Evolutionary conservation across 495 filamentous ascomycete species (phyloP).

Genomic region (Tuber magnatum): DNA sequence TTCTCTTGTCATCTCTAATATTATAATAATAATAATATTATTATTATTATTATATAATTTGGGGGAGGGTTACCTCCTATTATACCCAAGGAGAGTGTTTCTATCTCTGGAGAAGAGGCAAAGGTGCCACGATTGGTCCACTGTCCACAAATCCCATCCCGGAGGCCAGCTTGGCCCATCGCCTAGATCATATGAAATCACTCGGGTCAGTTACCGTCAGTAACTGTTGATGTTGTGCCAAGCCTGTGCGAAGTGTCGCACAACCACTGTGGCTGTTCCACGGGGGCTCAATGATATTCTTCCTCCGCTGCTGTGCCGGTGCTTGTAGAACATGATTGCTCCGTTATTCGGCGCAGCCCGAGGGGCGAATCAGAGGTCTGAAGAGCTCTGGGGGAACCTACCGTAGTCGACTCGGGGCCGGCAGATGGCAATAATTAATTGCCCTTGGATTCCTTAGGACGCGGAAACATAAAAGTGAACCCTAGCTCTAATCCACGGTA

Average conservation of each 20-base stretch:
- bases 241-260: not conserved
- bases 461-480: not conserved
- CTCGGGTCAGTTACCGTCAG: not conserved
- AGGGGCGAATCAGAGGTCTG: not conserved
- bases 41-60: not conserved
- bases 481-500: not conserved
- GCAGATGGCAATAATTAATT: not conserved
- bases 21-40: too few species aligned
- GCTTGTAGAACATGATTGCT: not conserved
- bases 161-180: not conserved
- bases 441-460: not conserved
- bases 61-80: not conserved
- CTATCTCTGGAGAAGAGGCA: not conserved
- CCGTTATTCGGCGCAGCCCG: not conserved
- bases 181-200: not conserved
- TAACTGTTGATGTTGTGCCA: not conserved
- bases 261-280: not conserved
- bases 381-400: not conserved
- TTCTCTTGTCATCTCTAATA: not conserved
- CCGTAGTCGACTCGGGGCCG: not conserved
- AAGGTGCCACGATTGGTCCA: not conserved
- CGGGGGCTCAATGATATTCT: not conserved
- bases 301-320: not conserved
- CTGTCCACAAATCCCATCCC: not conserved
- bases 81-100: not conserved